Conservation (phyloP, 306 rosid genomes). For the Cicer arietinum region DNA sequence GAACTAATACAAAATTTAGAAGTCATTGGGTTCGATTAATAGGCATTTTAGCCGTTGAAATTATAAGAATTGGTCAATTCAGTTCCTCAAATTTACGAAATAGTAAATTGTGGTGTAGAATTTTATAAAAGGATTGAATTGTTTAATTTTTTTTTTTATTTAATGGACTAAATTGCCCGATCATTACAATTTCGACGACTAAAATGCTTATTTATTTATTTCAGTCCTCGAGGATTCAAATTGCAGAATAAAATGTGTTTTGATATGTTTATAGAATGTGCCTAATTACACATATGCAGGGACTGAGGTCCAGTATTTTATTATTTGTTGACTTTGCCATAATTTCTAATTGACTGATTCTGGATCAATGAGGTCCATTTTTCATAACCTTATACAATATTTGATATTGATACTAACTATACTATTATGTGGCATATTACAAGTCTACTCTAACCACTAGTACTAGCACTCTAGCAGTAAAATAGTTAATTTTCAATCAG, state of each 20-base stretch:
- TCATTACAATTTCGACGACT: no score
- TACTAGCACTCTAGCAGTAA: background rate
- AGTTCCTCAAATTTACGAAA: no score
- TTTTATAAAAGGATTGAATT: no score
- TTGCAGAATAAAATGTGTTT: background rate
- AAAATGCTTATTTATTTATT: no score
- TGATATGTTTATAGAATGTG: background rate
- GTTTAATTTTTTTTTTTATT: no score
- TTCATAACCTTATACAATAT: background rate
- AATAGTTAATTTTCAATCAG: background rate
- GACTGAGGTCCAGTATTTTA: background rate
- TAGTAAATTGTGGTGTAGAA: no score
- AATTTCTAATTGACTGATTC: background rate
- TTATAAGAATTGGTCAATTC: no score
- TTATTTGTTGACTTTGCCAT: background rate
- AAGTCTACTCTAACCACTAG: background rate
- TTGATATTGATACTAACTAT: background rate
- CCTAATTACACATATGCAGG: no score
- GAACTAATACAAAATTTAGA: background rate
- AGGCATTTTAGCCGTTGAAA: no score
- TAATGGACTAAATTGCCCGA: no score
- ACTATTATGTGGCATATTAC: background rate
- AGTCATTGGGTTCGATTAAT: no score
- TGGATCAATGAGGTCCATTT: background rate
- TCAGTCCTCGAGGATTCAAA: background rate